phyloP scores from a whole-genome alignment of 2,329 filamentous ascomycete genomes.

The Botryotinia globosa region DNA sequence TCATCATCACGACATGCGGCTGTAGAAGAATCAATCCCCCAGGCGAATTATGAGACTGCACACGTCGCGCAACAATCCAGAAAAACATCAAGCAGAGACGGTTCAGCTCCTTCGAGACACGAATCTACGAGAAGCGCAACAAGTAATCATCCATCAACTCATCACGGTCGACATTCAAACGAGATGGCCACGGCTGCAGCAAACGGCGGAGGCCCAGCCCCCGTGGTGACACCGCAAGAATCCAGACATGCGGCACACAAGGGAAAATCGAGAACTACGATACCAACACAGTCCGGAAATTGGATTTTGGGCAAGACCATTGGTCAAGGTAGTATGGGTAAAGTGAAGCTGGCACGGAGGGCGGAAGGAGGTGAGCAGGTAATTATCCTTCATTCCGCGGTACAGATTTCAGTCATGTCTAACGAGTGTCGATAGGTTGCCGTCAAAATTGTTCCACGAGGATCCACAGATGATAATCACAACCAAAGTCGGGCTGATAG shows the following conservation, averaged over 20 bases:
- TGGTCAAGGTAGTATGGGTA: conserved; percentile 97
- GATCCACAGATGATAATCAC: conserved; percentile 74
- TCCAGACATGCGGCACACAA: conserved; percentile 48
- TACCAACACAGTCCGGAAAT: conserved; percentile 84
- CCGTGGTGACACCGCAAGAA: conserved; percentile 50
- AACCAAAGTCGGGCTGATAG: conserved; percentile 68
- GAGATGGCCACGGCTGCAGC: conserved; percentile 49
- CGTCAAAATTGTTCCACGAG: conserved; percentile 93
- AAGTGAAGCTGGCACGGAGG: conserved; percentile 93
- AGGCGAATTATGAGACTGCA: conserved; percentile 71
- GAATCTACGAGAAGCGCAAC: conserved; percentile 41
- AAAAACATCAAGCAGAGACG: conserved; percentile 37
- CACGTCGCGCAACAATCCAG: conserved; percentile 51
- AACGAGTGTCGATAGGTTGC: conserved; percentile 64
- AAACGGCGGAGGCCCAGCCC: conserved; percentile 53
- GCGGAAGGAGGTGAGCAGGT: conserved; percentile 89
- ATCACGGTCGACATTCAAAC: conserved; percentile 41
- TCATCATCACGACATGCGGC: conserved; percentile 43
- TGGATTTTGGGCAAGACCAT: conserved; percentile 97
- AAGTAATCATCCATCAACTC: conserved; percentile 38
- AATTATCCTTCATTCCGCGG: conserved; percentile 20
- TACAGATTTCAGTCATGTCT: background rate
- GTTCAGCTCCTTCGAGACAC: conserved; percentile 28
- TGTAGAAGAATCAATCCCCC: conserved; percentile 47
- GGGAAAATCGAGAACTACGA: conserved; percentile 69